Evolutionary conservation across 1,284 basidiomycete genomes (phyloP).

Genomic region (Chalciporus piperatoides): DNA sequence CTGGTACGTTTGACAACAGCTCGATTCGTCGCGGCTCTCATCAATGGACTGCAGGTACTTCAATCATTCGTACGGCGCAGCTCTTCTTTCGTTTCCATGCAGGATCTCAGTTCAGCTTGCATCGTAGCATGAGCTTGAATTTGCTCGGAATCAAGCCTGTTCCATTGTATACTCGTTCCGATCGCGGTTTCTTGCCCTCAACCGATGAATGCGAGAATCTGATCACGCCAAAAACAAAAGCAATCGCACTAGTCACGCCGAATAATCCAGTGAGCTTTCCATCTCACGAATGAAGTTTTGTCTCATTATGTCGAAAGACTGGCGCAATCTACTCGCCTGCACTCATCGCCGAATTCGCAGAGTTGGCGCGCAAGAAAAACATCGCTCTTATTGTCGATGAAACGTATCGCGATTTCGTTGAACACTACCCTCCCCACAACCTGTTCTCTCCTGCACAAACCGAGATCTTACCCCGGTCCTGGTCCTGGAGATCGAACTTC

Average conservation of each 20-base stretch:
- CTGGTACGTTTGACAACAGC: conserved; percentile 44
- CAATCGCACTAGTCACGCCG: conserved; percentile 73
- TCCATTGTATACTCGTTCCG: conserved; percentile 55
- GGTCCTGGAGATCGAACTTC: conserved; percentile 58
- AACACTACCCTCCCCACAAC: conserved; percentile 49
- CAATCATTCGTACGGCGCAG: conserved; percentile 58
- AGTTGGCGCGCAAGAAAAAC: conserved; percentile 53
- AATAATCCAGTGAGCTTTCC: conserved; percentile 60
- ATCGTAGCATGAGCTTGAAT: conserved; percentile 64
- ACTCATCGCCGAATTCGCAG: conserved; percentile 61
- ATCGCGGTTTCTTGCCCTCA: conserved; percentile 61
- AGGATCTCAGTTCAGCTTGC: conserved; percentile 1
- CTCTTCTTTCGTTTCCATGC: conserved; percentile 4
- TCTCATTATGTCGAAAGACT: conserved; percentile 46
- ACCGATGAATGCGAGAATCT: conserved; percentile 44
- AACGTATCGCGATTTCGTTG: conserved; percentile 84
- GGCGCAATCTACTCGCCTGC: conserved; percentile 68
- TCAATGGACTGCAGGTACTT: conserved; percentile 55
- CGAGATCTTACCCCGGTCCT: neutral
- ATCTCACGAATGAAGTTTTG: neutral
- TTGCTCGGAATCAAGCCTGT: conserved; percentile 64
- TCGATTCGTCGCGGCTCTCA: conserved; percentile 6
- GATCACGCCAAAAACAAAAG: conserved; percentile 58
- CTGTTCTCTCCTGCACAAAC: conserved; percentile 40
- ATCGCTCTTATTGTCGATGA: conserved; percentile 85